Conservation (phyloP, 2,329 filamentous ascomycete genomes). For the Sclerotinia subarctica region DNA sequence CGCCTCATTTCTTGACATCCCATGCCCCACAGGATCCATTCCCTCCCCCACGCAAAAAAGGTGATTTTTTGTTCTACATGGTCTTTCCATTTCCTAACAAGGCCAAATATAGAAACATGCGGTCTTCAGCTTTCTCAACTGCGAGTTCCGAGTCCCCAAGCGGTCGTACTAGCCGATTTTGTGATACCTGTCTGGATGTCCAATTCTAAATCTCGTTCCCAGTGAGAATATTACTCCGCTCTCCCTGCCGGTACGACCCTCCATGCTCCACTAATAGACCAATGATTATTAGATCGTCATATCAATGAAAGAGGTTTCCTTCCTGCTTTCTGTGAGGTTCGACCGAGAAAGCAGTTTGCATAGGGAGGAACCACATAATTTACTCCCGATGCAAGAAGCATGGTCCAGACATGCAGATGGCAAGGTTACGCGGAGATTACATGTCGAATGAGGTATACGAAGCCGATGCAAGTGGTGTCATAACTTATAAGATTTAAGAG, state of each 20-base stretch:
- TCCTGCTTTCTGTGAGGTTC: slow-evolving; percentile 9
- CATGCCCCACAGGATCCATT: slow-evolving; percentile 6
- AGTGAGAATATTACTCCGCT: slow-evolving; percentile 2
- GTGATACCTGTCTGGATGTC: neutral
- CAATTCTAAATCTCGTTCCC: slow-evolving; percentile 12
- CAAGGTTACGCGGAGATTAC: slow-evolving; percentile 22
- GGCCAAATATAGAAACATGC: slow-evolving; percentile 15
- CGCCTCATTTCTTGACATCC: neutral
- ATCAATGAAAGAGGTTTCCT: slow-evolving; percentile 11
- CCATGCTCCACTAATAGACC: neutral
- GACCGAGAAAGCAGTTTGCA: slow-evolving; percentile 17
- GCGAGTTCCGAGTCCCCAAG: slow-evolving; percentile 17
- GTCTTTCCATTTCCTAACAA: slow-evolving; percentile 1
- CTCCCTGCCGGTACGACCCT: slow-evolving; percentile 3
- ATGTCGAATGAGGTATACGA: slow-evolving; percentile 5
- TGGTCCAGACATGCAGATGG: slow-evolving; percentile 14
- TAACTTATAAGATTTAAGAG: neutral
- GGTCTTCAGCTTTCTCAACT: slow-evolving; percentile 9
- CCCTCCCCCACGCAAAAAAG: slow-evolving; percentile 3
- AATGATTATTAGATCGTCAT: slow-evolving; percentile 9
- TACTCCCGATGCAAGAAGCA: slow-evolving; percentile 9
- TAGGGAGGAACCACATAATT: slow-evolving; percentile 18
- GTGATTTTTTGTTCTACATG: neutral
- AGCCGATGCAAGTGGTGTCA: slow-evolving; percentile 6
- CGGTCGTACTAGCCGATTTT: neutral